Evolutionary conservation across 768 basidiomycete species (phyloP).

Genomic region (Phlegmacium glaucopus): DNA sequence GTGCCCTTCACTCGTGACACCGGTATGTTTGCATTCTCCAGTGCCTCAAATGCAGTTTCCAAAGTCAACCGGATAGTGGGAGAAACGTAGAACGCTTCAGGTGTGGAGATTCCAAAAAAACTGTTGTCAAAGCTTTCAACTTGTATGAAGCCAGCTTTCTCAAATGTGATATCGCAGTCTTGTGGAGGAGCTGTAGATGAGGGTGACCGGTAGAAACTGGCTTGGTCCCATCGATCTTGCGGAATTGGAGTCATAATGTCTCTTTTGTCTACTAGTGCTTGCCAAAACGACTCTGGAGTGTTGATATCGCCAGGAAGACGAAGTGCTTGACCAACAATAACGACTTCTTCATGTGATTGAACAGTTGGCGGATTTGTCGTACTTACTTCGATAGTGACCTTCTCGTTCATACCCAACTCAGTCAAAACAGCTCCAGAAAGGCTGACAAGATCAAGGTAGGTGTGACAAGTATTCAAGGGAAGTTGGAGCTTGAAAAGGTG

Average conservation of each 20-base stretch:
- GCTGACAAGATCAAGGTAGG: slow-evolving; percentile 16
- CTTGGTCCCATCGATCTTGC: slow-evolving; percentile 28
- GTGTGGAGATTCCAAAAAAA: slow-evolving; percentile 28
- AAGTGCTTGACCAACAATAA: slow-evolving; percentile 29
- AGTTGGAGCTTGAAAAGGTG: slow-evolving; percentile 11
- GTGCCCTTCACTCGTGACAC: slow-evolving; percentile 23
- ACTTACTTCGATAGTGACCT: not conserved
- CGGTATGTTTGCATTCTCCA: slow-evolving; percentile 31
- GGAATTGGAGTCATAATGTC: slow-evolving; percentile 22
- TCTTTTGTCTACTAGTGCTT: slow-evolving; percentile 23
- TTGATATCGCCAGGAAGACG: slow-evolving; percentile 27
- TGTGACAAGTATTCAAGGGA: slow-evolving; percentile 27
- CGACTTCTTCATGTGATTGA: too few relatives aligned
- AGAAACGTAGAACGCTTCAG: slow-evolving; percentile 23
- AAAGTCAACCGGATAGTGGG: slow-evolving; percentile 23
- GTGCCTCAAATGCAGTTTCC: slow-evolving; percentile 27
- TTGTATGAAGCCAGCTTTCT: slow-evolving; percentile 28
- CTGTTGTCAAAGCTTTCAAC: slow-evolving; percentile 23
- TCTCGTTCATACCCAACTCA: slow-evolving; percentile 8
- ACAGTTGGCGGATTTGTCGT: not conserved
- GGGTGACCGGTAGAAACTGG: slow-evolving; percentile 20
- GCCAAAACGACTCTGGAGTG: slow-evolving; percentile 24
- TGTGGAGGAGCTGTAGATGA: slow-evolving; percentile 5
- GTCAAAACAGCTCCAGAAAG: slow-evolving; percentile 13
- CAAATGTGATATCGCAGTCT: slow-evolving; percentile 21